Conservation (phyloP, 1,284 basidiomycete species). For the Cronartium quercuum region DNA sequence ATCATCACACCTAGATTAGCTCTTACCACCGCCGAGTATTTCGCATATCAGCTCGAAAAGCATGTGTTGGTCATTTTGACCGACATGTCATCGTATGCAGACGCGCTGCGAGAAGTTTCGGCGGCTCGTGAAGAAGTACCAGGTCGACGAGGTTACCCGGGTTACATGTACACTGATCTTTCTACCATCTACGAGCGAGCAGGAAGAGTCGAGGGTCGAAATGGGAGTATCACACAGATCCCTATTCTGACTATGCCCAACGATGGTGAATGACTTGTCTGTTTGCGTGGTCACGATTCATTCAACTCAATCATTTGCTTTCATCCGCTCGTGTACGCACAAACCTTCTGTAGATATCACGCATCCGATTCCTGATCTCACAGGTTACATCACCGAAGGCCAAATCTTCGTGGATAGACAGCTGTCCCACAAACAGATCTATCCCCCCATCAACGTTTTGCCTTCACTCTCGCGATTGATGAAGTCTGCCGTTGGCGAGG, state of each 20-base stretch:
- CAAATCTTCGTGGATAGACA: constrained; percentile 98
- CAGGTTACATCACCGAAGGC: constrained; percentile 97
- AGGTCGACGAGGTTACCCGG: constrained; percentile 98
- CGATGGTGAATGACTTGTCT: constrained; percentile 63
- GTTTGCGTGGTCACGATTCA: background rate
- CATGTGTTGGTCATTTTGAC: constrained; percentile 98
- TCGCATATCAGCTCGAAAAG: constrained; percentile 99
- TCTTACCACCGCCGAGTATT: constrained; percentile 97
- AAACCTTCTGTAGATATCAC: constrained; percentile 72
- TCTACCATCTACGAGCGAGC: constrained; percentile 98
- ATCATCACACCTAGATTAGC: constrained; percentile 99
- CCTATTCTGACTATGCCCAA: constrained; percentile 99
- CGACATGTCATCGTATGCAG: constrained; percentile 98
- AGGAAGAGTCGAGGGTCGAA: constrained; percentile 92
- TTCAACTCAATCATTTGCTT: constrained; percentile 28
- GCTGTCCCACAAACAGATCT: constrained; percentile 90
- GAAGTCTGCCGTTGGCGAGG: constrained; percentile 98
- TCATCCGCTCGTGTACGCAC: constrained; percentile 39
- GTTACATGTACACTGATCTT: constrained; percentile 97
- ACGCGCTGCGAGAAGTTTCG: constrained; percentile 94
- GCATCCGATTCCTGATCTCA: constrained; percentile 98
- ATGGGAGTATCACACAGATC: constrained; percentile 99
- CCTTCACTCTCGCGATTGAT: constrained; percentile 97
- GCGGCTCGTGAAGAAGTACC: constrained; percentile 99
- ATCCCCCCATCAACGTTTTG: constrained; percentile 98